Conservation (phyloP, 306 rosid species). For the Phaseolus lunatus region DNA sequence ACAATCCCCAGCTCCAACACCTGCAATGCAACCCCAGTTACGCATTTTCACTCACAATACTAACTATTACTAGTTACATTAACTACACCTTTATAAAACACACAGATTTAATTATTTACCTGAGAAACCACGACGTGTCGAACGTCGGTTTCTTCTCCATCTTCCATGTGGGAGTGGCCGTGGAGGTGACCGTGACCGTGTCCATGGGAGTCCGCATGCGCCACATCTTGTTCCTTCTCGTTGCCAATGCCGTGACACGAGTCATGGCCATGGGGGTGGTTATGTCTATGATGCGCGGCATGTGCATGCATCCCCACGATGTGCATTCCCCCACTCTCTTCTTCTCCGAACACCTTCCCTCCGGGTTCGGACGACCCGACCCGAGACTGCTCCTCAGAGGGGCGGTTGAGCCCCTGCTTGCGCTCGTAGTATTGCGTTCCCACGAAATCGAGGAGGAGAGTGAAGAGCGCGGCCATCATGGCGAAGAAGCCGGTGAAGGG, state of each 20-base stretch:
- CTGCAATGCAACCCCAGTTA: slow-evolving; percentile 48
- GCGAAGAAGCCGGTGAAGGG: slow-evolving; percentile 89
- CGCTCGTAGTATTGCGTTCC: slow-evolving; percentile 93
- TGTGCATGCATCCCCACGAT: slow-evolving; percentile 98
- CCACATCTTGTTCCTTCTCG: slow-evolving; percentile 46
- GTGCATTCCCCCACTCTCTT: slow-evolving; percentile 93
- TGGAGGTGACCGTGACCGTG: slow-evolving; percentile 45
- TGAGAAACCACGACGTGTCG: slow-evolving; percentile 95
- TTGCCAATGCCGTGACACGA: slow-evolving; percentile 61
- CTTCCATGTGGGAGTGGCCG: slow-evolving; percentile 6
- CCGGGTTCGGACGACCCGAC: slow-evolving; percentile 58
- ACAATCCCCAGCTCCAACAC: slow-evolving; percentile 95
- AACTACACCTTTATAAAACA: too few species aligned
- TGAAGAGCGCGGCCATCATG: slow-evolving; percentile 82
- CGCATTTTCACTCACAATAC: background rate
- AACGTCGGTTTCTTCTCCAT: slow-evolving; percentile 57
- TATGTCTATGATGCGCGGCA: slow-evolving; percentile 86
- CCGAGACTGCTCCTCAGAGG: slow-evolving; percentile 45
- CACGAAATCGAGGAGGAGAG: slow-evolving; percentile 83
- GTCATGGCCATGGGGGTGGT: slow-evolving; percentile 71
- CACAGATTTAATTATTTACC: slow-evolving; percentile 50
- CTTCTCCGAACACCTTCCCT: slow-evolving; percentile 83
- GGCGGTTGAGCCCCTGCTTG: slow-evolving; percentile 62
- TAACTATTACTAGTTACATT: too few species aligned
- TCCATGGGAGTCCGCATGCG: slow-evolving; percentile 5